Evolutionary conservation across 2,329 filamentous ascomycete species (phyloP), one percentile per base, ranked within the genome.

Genomic region (Colletotrichum eleusines): DNA sequence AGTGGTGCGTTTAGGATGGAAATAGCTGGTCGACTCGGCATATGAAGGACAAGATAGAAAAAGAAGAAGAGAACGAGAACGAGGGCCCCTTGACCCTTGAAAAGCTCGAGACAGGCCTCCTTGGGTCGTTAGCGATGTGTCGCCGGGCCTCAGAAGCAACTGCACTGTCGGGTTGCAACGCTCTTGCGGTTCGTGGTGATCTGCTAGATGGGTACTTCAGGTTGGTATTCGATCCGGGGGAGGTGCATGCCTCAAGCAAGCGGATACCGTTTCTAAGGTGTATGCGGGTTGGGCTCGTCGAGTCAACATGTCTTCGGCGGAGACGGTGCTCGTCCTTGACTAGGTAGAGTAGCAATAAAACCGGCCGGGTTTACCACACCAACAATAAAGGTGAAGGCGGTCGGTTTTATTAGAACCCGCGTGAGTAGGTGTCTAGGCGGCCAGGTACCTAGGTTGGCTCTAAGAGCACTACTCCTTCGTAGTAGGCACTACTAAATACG

Each of bases 311-410:
- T 71, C 58, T 68, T 71, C 68, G 63, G 48, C 64, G 16, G 26
- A 38, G 54, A 35, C 54, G 60, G 33, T 63, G 68, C 68, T 71
- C 63, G 57, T 58, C 58, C 42, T 44, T 20, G 58, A 58, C 51
- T 44, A n/a, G n/a, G n/a, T n/a, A n/a, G n/a, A n/a, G n/a, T n/a
- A n/a, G n/a, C n/a, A n/a, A n/a, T n/a, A n/a, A n/a, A n/a, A n/a
- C n/a, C n/a, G n/a, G n/a, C n/a, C n/a, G n/a, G n/a, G n/a, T n/a
- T n/a, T n/a, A n/a, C n/a, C n/a, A n/a, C n/a, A n/a, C n/a, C n/a
- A n/a, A n/a, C n/a, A n/a, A n/a, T n/a, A n/a, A n/a, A n/a, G n/a
- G n/a, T n/a, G n/a, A n/a, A n/a, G n/a, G n/a, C n/a, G n/a, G n/a
- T n/a, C n/a, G n/a, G n/a, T n/a, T n/a, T n/a, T n/a, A n/a, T n/a